These are phyloP conservation scores for Gaultheria prostrata DNA, from an alignment of 148 eudicot species.

Conservation along the genomic window DNA sequence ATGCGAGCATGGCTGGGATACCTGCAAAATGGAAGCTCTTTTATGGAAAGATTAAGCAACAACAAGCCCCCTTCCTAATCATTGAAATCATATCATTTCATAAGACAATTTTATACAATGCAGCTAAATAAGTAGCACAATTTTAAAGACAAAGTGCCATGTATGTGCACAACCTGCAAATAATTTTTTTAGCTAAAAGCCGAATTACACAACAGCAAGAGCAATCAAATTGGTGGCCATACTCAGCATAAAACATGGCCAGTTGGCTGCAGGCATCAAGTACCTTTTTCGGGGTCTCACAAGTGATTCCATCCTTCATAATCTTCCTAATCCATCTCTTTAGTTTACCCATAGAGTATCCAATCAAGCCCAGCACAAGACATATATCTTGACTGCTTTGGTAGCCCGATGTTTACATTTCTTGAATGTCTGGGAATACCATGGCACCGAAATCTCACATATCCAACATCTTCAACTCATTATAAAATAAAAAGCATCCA, in stretches of 20 bases:
- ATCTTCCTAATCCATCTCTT: neutral
- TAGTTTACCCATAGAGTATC: neutral
- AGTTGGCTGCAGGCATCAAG: no score
- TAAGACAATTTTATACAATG: neutral
- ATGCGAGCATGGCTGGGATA: conserved; percentile 99
- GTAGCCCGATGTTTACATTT: neutral
- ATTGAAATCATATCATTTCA: neutral
- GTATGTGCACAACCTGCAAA: neutral
- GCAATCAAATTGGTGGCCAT: neutral
- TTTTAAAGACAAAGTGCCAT: neutral
- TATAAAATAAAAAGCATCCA: neutral
- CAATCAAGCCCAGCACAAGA: neutral
- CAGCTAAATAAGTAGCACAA: neutral
- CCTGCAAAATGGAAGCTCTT: conserved; percentile 46
- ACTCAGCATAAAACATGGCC: neutral
- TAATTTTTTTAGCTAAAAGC: neutral
- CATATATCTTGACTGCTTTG: neutral
- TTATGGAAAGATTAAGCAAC: neutral
- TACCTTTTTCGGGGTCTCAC: neutral
- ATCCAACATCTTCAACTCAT: neutral
- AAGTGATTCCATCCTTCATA: neutral
- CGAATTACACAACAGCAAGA: neutral
- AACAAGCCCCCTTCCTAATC: neutral
- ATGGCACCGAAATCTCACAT: neutral
- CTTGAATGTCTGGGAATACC: neutral